A percentile compares a stretch with the other conserved stretches of the same genome.
phyloP scores from a whole-genome alignment of 192 early-diverging fungal species.

The Coemansia sp. region DNA sequence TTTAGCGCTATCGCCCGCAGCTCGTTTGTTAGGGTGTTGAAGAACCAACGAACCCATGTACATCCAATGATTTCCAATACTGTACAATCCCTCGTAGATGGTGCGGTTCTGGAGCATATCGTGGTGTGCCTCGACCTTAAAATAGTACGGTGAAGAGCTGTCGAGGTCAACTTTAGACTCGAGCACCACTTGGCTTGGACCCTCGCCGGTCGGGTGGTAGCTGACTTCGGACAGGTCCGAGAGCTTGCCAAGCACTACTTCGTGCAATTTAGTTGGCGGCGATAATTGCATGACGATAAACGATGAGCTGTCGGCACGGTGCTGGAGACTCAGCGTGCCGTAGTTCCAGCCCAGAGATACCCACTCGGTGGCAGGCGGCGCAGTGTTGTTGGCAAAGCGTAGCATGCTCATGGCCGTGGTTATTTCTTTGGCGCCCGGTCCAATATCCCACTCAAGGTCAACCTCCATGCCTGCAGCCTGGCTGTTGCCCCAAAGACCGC shows the following conservation, averaged over 20 bases:
- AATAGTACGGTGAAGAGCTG: slow-evolving; percentile 29
- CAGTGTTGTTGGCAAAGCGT: slow-evolving; percentile 42
- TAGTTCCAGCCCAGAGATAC: slow-evolving; percentile 39
- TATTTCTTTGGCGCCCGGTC: slow-evolving; percentile 17
- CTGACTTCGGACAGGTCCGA: slow-evolving; percentile 18
- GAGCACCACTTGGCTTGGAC: slow-evolving; percentile 32
- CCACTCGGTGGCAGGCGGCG: slow-evolving; percentile 47
- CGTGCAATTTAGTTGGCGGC: slow-evolving; percentile 28
- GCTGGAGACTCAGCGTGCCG: slow-evolving; percentile 43
- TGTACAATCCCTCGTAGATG: slow-evolving; percentile 50
- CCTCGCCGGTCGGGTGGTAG: slow-evolving; percentile 22
- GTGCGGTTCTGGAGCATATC: slow-evolving; percentile 44
- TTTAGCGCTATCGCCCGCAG: not conserved
- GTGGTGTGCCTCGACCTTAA: slow-evolving; percentile 54
- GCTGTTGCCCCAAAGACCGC: not conserved
- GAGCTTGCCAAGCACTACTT: slow-evolving; percentile 28
- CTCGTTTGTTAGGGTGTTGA: slow-evolving; percentile 33
- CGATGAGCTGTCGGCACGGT: slow-evolving; percentile 16
- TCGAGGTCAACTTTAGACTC: slow-evolving; percentile 27
- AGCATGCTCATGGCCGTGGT: slow-evolving; percentile 39
- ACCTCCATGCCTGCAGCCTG: slow-evolving; percentile 20
- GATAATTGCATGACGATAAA: slow-evolving; percentile 41
- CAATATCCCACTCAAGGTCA: slow-evolving; percentile 40
- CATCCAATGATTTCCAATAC: slow-evolving; percentile 36
- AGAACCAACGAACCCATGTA: slow-evolving; percentile 49